Evolutionary conservation across 2,329 filamentous ascomycete species (phyloP), one percentile per base, ranked within the genome.

Genomic region (Chaetomiaceae sp.): DNA sequence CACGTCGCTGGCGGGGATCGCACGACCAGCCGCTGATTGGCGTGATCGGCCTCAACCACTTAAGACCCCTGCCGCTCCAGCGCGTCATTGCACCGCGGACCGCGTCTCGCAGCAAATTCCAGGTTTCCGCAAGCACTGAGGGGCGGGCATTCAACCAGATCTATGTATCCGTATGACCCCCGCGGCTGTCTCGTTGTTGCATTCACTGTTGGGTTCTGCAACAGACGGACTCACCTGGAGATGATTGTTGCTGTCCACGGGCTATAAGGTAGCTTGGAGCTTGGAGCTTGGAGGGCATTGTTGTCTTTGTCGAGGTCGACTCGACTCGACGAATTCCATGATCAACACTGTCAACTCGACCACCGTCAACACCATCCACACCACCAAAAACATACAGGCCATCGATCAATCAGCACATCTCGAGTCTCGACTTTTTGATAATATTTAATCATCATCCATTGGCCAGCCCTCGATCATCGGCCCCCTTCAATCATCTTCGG

Each of bases 21-120:
- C n/a, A 47, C 43, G 7, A 14, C 39, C 43, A 12, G 37, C 40
- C 38, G 16, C 50, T 48, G 39, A 56, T 54, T 49, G 54, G 54
- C 51, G 21, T n/a, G 25, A 23, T 27, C 30, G 42, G 39, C 16
- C 14, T 38, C 37, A 50, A 47, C 39, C 52, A 51, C 51, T 57
- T 55, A 44, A 57, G 21, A 51, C 16, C 43, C 40, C 51, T 44
- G 41, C 34, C 8, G 12, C 9, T n/a, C 14, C 42, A 47, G 55
- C 57, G 59, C 59, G 57, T 60, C 53, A 54, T 48, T 48, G 44
- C 49, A 57, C 44, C 58, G 55, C 53, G 59, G 44, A 60, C 46
- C 60, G 60, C 60, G 60, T 60, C 55, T 48, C 44, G 43, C 38
- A 23, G 48, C 40, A 45, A 45, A 44, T 51, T 51, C 44, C 38